A percentile compares a stretch with the other conserved stretches of the same genome.
Evolutionary conservation across 345 rosid genomes (phyloP).

Genomic region (Gossypium turneri): DNA sequence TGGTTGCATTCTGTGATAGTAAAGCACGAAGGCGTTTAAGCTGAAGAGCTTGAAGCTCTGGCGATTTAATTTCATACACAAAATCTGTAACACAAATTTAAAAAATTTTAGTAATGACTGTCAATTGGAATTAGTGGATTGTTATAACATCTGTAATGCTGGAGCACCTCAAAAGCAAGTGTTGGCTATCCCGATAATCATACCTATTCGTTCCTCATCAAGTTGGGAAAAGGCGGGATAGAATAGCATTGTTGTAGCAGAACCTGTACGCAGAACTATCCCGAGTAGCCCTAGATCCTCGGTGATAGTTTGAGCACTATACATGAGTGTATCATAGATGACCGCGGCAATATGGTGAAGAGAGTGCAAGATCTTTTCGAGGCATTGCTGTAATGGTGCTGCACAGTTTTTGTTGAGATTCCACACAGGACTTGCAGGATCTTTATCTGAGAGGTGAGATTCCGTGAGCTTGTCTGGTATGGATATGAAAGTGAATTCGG

Average conservation of each 20-base stretch:
- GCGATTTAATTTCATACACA: background rate
- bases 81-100: background rate
- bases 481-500: slow-evolving; percentile 25
- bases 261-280: background rate
- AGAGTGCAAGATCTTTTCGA: background rate
- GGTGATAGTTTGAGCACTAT: background rate
- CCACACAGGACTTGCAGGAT: background rate
- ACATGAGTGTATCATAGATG: background rate
- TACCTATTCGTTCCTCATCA: background rate
- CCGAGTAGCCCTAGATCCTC: background rate
- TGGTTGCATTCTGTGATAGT: background rate
- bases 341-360: background rate
- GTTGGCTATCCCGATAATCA: too few species aligned
- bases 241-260: background rate
- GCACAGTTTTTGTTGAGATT: slow-evolving; percentile 4
- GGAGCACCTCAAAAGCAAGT: too few species aligned
- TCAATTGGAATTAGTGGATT: too few species aligned
- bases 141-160: too few species aligned
- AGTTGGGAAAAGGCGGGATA: background rate
- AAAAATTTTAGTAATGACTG: too few species aligned
- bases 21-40: background rate
- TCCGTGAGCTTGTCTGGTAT: background rate
- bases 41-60: background rate
- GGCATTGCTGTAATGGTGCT: background rate
- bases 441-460: background rate